Evolutionary conservation across 805 yeast genomes (phyloP).

Genomic region (Pichia exigua): DNA sequence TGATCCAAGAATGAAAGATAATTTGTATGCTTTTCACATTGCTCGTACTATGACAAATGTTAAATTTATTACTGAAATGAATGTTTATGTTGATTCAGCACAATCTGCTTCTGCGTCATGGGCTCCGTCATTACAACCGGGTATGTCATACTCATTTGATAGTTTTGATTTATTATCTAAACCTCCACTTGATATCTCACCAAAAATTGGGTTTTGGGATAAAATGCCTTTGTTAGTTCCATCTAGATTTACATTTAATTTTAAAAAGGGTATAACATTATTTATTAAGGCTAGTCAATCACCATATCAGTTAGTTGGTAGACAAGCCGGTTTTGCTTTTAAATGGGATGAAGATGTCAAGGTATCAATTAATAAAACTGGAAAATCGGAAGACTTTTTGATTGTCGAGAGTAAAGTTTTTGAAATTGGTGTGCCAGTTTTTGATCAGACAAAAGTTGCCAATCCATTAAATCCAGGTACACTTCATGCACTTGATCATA

Average conservation of each 20-base stretch:
- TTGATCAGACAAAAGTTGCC: constrained; percentile 29
- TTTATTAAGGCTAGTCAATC: constrained; percentile 54
- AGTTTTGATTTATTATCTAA: constrained; percentile 62
- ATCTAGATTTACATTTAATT: constrained; percentile 41
- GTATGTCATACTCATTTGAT: constrained; percentile 50
- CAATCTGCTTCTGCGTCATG: constrained; percentile 49
- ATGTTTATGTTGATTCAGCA: constrained; percentile 36
- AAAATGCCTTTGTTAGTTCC: constrained; percentile 49
- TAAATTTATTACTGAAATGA: constrained; percentile 45
- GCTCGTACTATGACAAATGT: constrained; percentile 59
- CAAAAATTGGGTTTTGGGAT: constrained; percentile 67
- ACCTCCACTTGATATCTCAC: constrained; percentile 61
- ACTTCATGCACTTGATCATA: constrained; percentile 30
- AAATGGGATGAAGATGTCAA: constrained; percentile 52
- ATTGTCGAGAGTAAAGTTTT: constrained; percentile 49
- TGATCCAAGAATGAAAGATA: constrained; percentile 28
- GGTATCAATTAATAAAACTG: constrained; percentile 43
- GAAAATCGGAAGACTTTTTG: constrained; percentile 41
- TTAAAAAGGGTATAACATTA: constrained; percentile 46
- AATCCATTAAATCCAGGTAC: constrained; percentile 9
- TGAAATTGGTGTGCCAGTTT: constrained; percentile 48
- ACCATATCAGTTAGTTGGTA: constrained; percentile 52
- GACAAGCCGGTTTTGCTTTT: constrained; percentile 56
- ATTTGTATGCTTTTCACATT: constrained; percentile 49
- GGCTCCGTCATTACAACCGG: constrained; percentile 59